A percentile compares a stretch with the other conserved stretches of the same genome.
Evolutionary conservation across 768 basidiomycete species (phyloP).

Genomic region (Exidia glandulosa): DNA sequence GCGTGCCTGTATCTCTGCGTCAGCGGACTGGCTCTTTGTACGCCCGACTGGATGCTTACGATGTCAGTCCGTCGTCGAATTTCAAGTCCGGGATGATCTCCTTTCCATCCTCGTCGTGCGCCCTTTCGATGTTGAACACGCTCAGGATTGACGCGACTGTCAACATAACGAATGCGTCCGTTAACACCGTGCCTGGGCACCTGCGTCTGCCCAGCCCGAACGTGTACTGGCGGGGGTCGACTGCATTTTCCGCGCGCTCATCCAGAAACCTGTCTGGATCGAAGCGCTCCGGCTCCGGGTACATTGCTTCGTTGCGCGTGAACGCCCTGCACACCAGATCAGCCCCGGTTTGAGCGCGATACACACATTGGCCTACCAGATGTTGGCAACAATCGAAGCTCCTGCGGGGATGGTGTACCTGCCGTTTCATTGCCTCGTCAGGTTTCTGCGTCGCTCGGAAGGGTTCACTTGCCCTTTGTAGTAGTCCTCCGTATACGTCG

Average conservation of each 20-base stretch:
- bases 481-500: too few species aligned
- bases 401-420: too few species aligned
- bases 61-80: too few species aligned
- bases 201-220: too few species aligned
- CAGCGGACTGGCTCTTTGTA: too few species aligned
- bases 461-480: too few species aligned
- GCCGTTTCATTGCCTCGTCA: too few species aligned
- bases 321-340: constrained; percentile 13
- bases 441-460: too few species aligned
- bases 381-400: not conserved
- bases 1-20: too few species aligned
- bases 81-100: constrained; percentile 19
- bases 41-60: too few species aligned
- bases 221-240: not conserved
- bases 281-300: constrained; percentile 24
- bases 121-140: constrained; percentile 27
- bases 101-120: constrained; percentile 21
- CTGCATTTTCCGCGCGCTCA: constrained; percentile 7
- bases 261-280: constrained; percentile 27
- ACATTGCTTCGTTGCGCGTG: constrained; percentile 24
- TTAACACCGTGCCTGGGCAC: too few species aligned
- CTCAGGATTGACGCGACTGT: constrained; percentile 26
- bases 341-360: not conserved
- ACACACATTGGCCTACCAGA: not conserved
- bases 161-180: constrained; percentile 20